A percentile compares a stretch with the other conserved stretches of the same genome.
These are phyloP conservation scores for Echites panduratus DNA, from an alignment of 257 asterid genomes.

Conservation along the genomic window DNA sequence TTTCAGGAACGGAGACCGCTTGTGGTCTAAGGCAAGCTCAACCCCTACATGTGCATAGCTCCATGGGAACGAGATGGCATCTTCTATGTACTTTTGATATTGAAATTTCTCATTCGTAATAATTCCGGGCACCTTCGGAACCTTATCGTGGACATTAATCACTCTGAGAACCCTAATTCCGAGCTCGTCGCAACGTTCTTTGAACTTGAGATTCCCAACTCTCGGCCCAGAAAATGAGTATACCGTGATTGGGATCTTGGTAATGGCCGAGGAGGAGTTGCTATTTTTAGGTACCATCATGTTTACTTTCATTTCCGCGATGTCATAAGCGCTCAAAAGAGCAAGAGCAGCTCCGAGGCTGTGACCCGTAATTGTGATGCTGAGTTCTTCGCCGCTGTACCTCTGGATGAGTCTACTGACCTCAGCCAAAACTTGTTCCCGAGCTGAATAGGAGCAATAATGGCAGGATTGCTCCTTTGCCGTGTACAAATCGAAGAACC, in stretches of 20 bases:
- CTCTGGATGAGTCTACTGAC: slow-evolving; percentile 52
- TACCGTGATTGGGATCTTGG: slow-evolving; percentile 47
- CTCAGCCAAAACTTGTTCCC: slow-evolving; percentile 68
- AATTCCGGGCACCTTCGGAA: slow-evolving; percentile 65
- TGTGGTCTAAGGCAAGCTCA: slow-evolving; percentile 52
- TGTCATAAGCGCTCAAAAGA: slow-evolving; percentile 57
- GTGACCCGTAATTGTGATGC: slow-evolving; percentile 74
- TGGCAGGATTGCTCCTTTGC: slow-evolving; percentile 44
- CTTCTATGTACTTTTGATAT: slow-evolving; percentile 52
- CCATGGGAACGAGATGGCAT: slow-evolving; percentile 54
- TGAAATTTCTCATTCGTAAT: slow-evolving; percentile 59
- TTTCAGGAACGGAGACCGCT: slow-evolving; percentile 49
- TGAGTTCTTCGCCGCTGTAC: slow-evolving; percentile 49
- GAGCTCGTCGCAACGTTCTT: slow-evolving; percentile 60
- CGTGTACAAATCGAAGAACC: slow-evolving; percentile 71
- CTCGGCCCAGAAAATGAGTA: slow-evolving; percentile 61
- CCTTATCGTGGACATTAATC: slow-evolving; percentile 54
- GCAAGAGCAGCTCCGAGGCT: slow-evolving; percentile 83
- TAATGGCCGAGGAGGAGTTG: not conserved
- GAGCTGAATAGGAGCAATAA: slow-evolving; percentile 55
- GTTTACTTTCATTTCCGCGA: slow-evolving; percentile 55
- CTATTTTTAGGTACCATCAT: slow-evolving; percentile 24
- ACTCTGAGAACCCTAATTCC: slow-evolving; percentile 53
- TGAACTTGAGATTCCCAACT: slow-evolving; percentile 64
- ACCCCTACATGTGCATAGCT: slow-evolving; percentile 77